phyloP scores from a whole-genome alignment of 345 rosid genomes.

The Lumnitzera racemosa region DNA sequence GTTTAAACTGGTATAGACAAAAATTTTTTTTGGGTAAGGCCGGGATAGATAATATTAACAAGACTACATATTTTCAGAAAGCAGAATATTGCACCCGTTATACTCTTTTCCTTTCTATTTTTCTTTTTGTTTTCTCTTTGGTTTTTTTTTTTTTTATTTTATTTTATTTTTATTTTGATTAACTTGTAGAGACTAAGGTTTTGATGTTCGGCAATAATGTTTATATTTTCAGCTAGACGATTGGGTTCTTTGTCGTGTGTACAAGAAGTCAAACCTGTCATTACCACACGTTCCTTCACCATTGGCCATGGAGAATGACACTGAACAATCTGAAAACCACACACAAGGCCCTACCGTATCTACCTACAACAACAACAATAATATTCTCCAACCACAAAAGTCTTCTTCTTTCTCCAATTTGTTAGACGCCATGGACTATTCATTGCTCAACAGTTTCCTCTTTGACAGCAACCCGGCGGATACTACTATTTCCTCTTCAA shows the following conservation, averaged over 20 bases:
- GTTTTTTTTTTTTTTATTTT: not conserved
- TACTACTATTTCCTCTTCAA: too few relatives aligned
- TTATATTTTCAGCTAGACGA: conserved; percentile 57
- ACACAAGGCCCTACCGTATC: conserved; percentile 26
- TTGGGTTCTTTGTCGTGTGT: conserved; percentile 94
- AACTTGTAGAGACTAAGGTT: not conserved
- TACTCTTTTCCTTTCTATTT: too few relatives aligned
- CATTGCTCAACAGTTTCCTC: conserved; percentile 42
- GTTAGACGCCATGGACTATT: conserved; percentile 60
- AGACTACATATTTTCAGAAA: too few relatives aligned
- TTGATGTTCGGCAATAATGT: not conserved
- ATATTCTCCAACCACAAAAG: conserved; percentile 40
- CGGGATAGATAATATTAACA: too few relatives aligned
- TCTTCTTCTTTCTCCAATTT: conserved; percentile 65
- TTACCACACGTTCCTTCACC: conserved; percentile 29
- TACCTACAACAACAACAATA: conserved; percentile 18
- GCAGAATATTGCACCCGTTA: too few relatives aligned
- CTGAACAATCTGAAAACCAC: conserved; percentile 41
- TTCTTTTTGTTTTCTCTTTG: too few relatives aligned
- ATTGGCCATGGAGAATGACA: conserved; percentile 38
- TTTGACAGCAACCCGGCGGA: conserved; percentile 23
- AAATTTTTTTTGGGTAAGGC: too few relatives aligned
- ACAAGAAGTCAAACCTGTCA: conserved; percentile 56
- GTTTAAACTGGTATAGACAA: too few relatives aligned
- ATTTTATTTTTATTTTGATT: not conserved